Percentiles rank a stretch among this genome's conserved stretches.
phyloP scores from a whole-genome alignment of 2,329 filamentous ascomycete genomes.

The Talaromyces atroroseus region DNA sequence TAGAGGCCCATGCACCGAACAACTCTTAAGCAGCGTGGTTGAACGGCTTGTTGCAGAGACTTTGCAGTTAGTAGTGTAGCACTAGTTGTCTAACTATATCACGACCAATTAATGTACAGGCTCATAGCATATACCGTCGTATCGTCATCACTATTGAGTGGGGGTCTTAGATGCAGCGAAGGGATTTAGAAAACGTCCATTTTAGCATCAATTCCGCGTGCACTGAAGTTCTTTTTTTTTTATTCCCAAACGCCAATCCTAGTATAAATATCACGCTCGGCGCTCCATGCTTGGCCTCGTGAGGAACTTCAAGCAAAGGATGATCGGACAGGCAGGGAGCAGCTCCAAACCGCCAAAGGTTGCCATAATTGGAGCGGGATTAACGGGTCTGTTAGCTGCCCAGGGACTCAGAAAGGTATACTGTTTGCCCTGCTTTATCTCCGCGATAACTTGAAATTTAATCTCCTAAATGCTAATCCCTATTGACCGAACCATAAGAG shows the following conservation, averaged over 20 bases:
- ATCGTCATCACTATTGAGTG: no score
- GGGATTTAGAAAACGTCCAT: no score
- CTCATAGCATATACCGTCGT: no score
- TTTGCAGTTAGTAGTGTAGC: no score
- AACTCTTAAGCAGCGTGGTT: no score
- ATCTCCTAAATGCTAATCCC: not conserved
- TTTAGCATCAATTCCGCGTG: no score
- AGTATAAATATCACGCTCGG: not conserved
- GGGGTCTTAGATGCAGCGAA: no score
- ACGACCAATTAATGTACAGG: no score
- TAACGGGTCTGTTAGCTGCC: constrained; percentile 10
- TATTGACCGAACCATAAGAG: not conserved
- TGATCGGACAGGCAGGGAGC: constrained; percentile 3
- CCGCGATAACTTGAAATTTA: not conserved
- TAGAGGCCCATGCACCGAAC: no score
- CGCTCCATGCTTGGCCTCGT: not conserved
- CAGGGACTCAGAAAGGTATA: constrained; percentile 9
- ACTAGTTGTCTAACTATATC: no score
- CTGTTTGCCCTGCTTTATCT: not conserved
- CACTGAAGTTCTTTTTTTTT: not conserved
- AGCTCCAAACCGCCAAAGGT: not conserved
- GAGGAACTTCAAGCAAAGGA: not conserved
- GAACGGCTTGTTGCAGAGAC: no score
- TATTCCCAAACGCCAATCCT: not conserved
- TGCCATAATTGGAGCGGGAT: constrained; percentile 6